Conservation (phyloP, 2,329 filamentous ascomycete species). For the Stemphylium vesicarium region DNA sequence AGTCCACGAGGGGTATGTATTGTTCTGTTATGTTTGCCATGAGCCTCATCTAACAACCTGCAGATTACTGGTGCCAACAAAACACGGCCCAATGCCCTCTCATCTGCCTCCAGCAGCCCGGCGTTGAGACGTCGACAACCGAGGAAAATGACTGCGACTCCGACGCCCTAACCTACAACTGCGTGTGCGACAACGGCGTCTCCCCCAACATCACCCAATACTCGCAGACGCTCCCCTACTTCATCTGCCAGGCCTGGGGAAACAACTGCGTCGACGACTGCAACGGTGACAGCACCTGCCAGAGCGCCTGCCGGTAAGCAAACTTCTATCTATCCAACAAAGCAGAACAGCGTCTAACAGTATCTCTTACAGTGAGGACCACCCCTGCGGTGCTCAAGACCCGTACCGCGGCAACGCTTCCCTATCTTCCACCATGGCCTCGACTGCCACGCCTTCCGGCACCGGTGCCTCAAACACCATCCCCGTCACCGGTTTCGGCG, state of each 20-base stretch:
- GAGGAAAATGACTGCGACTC: conserved; percentile 71
- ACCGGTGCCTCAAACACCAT: conserved; percentile 26
- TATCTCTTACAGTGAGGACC: conserved; percentile 53
- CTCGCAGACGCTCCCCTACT: conserved; percentile 79
- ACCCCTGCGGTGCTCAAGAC: conserved; percentile 74
- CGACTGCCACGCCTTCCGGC: conserved; percentile 46
- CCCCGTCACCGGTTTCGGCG: conserved; percentile 44
- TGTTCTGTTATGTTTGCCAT: background rate
- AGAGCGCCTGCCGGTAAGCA: conserved; percentile 63
- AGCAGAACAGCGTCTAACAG: conserved; percentile 6
- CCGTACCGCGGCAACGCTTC: conserved; percentile 67
- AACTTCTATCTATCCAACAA: background rate
- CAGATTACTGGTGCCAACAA: conserved; percentile 69
- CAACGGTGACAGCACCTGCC: conserved; percentile 63
- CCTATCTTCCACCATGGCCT: conserved; percentile 54
- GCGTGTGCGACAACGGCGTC: conserved; percentile 71
- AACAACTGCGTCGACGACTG: conserved; percentile 70
- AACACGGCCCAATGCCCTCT: conserved; percentile 71
- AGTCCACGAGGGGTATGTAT: conserved; percentile 60
- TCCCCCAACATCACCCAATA: conserved; percentile 77
- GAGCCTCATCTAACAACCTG: conserved; percentile 25
- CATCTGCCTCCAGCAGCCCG: conserved; percentile 71
- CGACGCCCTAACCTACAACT: conserved; percentile 69
- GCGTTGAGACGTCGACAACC: conserved; percentile 52
- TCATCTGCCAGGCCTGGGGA: conserved; percentile 74